Conservation (phyloP, 495 filamentous ascomycete species). For the Venustampulla echinocandica region DNA sequence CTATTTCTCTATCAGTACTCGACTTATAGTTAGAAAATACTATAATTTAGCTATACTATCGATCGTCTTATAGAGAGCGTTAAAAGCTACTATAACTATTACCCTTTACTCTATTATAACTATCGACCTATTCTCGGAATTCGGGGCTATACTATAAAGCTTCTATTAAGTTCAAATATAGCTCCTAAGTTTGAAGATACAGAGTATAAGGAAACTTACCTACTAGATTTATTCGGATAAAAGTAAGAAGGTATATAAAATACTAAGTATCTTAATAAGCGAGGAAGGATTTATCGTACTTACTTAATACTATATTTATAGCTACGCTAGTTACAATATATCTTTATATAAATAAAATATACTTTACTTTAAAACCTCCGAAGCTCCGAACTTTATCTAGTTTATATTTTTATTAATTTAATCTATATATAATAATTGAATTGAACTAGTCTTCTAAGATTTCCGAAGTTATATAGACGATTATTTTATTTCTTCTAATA, state of each 20-base stretch:
- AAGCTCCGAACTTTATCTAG: too few relatives aligned
- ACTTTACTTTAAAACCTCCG: too few relatives aligned
- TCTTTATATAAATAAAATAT: too few relatives aligned
- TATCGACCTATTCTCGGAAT: neutral
- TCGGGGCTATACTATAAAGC: neutral
- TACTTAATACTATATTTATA: neutral
- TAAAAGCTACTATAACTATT: neutral
- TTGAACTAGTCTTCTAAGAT: too few relatives aligned
- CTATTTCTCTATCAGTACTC: too few relatives aligned
- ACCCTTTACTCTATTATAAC: neutral
- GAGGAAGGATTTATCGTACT: too few relatives aligned
- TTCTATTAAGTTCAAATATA: neutral
- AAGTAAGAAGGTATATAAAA: neutral
- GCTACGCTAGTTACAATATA: neutral
- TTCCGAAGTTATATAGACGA: too few relatives aligned
- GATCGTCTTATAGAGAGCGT: neutral
- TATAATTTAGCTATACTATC: neutral
- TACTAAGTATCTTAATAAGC: too few relatives aligned
- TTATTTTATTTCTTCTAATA: too few relatives aligned
- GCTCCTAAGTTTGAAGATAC: neutral
- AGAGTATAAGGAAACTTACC: neutral
- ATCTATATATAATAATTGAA: too few relatives aligned
- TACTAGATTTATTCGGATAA: too few relatives aligned
- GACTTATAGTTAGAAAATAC: neutral
- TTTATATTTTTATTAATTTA: too few relatives aligned